These are phyloP conservation scores for Suhomyces sp. DNA, from an alignment of 805 yeast species.

Conservation along the genomic window DNA sequence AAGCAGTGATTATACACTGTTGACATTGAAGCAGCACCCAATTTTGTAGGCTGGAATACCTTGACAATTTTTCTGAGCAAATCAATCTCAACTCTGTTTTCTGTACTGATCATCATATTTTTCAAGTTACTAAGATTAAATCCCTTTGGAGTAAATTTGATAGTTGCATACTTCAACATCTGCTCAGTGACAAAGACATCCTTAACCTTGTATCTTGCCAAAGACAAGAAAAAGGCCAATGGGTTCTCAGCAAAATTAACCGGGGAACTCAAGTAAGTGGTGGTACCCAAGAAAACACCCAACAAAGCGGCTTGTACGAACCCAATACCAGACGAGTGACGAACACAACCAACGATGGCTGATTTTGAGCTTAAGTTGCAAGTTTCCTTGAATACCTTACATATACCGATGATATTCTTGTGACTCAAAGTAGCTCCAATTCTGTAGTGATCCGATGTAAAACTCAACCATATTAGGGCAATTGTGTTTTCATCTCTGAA, in stretches of 20 bases:
- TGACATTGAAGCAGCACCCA: conserved; percentile 69
- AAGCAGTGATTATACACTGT: conserved; percentile 75
- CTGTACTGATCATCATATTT: conserved; percentile 81
- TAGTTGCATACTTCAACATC: conserved; percentile 74
- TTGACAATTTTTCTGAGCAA: conserved; percentile 57
- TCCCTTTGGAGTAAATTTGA: conserved; percentile 57
- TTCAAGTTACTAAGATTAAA: conserved; percentile 62
- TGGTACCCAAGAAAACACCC: conserved; percentile 84
- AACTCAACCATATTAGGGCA: conserved; percentile 65
- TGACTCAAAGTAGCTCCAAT: conserved; percentile 61
- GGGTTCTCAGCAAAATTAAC: conserved; percentile 77
- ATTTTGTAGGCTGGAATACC: conserved; percentile 60
- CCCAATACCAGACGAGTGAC: conserved; percentile 83
- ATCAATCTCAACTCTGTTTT: conserved; percentile 67
- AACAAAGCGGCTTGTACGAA: conserved; percentile 80
- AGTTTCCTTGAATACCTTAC: conserved; percentile 89
- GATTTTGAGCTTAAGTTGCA: conserved; percentile 73
- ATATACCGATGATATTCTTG: conserved; percentile 65
- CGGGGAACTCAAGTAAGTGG: conserved; percentile 79
- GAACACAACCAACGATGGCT: conserved; percentile 81
- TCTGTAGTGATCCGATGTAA: conserved; percentile 70
- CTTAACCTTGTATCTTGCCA: conserved; percentile 76
- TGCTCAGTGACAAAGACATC: conserved; percentile 84
- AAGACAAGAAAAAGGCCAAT: conserved; percentile 60
- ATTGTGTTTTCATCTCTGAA: conserved; percentile 43